These are phyloP conservation scores for Reutealis trisperma DNA, from an alignment of 345 rosid species.

Conservation along the genomic window DNA sequence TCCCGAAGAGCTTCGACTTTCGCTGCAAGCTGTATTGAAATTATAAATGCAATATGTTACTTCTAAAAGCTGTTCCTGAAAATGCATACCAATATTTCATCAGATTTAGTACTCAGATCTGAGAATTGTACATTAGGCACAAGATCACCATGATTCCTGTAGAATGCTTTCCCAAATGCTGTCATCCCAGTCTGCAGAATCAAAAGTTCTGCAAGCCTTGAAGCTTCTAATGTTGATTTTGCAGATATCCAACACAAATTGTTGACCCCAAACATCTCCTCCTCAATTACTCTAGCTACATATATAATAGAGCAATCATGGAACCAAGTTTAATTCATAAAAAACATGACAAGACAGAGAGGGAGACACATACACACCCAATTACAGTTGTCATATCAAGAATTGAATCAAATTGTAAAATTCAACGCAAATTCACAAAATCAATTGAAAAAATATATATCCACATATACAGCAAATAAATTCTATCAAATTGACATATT, in stretches of 20 bases:
- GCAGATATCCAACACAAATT: slow-evolving; percentile 92
- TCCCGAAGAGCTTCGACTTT: slow-evolving; percentile 93
- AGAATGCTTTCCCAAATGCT: slow-evolving; percentile 89
- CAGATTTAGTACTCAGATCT: slow-evolving; percentile 5
- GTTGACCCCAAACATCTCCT: slow-evolving; percentile 87
- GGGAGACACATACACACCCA: not conserved
- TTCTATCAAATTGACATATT: not conserved
- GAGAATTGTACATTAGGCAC: slow-evolving; percentile 64
- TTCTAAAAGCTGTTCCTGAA: slow-evolving; percentile 4
- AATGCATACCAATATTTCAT: not conserved
- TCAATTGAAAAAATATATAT: no score
- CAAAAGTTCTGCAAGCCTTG: slow-evolving; percentile 76
- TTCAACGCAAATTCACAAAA: no score
- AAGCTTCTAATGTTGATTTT: slow-evolving; percentile 88
- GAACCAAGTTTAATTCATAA: slow-evolving; percentile 19
- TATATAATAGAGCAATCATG: slow-evolving; percentile 37
- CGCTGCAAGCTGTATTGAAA: slow-evolving; percentile 66
- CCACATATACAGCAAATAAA: not conserved
- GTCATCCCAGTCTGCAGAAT: slow-evolving; percentile 98
- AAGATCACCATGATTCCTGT: slow-evolving; percentile 80
- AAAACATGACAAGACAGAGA: not conserved
- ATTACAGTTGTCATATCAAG: no score
- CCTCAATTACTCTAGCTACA: slow-evolving; percentile 90
- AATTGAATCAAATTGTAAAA: no score
- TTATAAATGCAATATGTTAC: not conserved